Evolutionary conservation across 768 basidiomycete species (phyloP).

Genomic region (Rhizopogon vinicolor): DNA sequence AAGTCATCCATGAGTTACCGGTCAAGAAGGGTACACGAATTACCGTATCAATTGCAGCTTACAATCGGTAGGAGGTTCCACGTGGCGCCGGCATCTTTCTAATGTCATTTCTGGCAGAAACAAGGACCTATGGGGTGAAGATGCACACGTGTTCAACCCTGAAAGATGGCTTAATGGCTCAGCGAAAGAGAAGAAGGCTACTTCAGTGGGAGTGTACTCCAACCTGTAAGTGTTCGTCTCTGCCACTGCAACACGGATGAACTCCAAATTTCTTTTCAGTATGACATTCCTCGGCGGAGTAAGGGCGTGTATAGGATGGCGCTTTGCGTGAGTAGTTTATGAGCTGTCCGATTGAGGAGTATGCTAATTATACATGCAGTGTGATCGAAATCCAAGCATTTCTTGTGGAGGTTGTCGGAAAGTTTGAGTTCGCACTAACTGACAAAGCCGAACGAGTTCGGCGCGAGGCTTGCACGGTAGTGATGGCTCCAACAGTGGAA

Average conservation of each 20-base stretch:
- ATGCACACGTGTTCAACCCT: slow-evolving; percentile 25
- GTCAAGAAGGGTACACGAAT: slow-evolving; percentile 18
- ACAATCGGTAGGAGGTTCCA: slow-evolving; percentile 17
- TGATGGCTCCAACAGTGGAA: slow-evolving; percentile 40
- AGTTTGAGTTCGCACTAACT: slow-evolving; percentile 41
- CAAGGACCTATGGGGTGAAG: slow-evolving; percentile 24
- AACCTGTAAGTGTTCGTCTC: slow-evolving; percentile 14
- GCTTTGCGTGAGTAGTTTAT: slow-evolving; percentile 8
- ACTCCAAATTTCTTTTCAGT: background rate
- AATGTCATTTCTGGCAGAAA: slow-evolving; percentile 11
- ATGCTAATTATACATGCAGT: slow-evolving; percentile 3
- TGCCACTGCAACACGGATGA: background rate
- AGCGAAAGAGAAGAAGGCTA: background rate
- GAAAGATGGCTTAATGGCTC: slow-evolving; percentile 20
- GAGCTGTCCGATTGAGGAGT: background rate
- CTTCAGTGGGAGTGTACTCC: slow-evolving; percentile 15
- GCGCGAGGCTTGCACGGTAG: slow-evolving; percentile 31
- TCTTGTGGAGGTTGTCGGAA: slow-evolving; percentile 41
- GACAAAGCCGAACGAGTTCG: slow-evolving; percentile 23
- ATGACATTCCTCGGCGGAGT: background rate
- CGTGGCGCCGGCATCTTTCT: background rate
- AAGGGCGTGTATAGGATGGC: slow-evolving; percentile 6
- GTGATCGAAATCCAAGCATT: slow-evolving; percentile 48
- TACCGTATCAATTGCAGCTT: slow-evolving; percentile 18
- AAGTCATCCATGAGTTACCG: slow-evolving; percentile 16